phyloP scores from a whole-genome alignment of 495 filamentous ascomycete genomes.

The Annulohypoxylon maeteangense region DNA sequence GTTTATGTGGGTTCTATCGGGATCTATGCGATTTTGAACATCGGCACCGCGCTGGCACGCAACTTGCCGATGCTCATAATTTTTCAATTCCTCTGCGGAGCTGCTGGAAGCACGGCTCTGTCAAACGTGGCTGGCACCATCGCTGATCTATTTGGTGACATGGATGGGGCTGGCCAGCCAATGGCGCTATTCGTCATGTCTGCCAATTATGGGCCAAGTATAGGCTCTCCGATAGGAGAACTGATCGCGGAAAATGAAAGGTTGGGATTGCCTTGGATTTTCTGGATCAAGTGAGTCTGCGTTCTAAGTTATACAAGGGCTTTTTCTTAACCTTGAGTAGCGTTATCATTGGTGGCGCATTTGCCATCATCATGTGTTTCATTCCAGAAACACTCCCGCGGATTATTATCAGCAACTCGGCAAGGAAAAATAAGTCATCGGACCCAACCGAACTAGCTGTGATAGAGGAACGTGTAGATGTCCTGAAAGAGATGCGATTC shows the following conservation, averaged over 20 bases:
- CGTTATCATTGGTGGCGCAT: conserved; percentile 48
- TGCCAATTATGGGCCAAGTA: conserved; percentile 50
- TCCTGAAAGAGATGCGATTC: conserved; percentile 51
- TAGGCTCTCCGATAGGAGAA: conserved; percentile 51
- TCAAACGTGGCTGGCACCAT: conserved; percentile 54
- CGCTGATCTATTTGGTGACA: conserved; percentile 51
- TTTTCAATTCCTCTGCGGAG: conserved; percentile 52
- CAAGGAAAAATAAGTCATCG: conserved; percentile 33
- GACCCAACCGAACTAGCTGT: conserved; percentile 39
- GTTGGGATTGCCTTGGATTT: conserved; percentile 52
- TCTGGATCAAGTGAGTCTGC: conserved; percentile 48
- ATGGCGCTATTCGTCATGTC: conserved; percentile 53
- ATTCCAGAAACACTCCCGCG: conserved; percentile 52
- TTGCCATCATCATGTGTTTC: conserved; percentile 47
- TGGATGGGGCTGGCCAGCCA: conserved; percentile 51
- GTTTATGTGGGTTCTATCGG: conserved; percentile 50
- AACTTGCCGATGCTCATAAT: conserved; percentile 54
- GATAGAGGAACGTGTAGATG: conserved; percentile 42
- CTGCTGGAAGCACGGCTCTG: conserved; percentile 51
- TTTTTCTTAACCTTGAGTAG: conserved; percentile 22
- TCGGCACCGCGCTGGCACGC: conserved; percentile 49
- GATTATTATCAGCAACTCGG: conserved; percentile 47
- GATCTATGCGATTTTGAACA: conserved; percentile 49
- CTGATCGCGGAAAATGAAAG: conserved; percentile 47
- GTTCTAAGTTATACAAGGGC: no score